Conservation (phyloP, 495 filamentous ascomycete genomes). For the Annulohypoxylon nitens region DNA sequence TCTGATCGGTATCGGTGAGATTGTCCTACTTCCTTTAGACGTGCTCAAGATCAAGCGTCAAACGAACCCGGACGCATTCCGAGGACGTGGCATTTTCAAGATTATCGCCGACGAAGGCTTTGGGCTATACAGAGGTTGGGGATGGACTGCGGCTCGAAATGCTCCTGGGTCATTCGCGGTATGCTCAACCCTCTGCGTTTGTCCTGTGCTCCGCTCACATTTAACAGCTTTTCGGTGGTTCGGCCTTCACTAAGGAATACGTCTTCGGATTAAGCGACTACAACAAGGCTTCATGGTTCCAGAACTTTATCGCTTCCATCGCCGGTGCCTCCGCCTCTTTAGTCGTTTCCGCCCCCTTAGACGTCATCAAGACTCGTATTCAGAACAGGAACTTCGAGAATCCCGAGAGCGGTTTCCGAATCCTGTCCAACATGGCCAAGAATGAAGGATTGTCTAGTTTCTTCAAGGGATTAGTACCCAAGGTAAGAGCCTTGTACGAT, state of each 20-base stretch:
- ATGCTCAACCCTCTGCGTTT: conserved; percentile 53
- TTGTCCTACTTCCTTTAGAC: conserved; percentile 93
- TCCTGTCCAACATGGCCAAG: conserved; percentile 90
- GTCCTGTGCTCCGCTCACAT: conserved; percentile 19
- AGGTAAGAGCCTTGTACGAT: conserved; percentile 59
- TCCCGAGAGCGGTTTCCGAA: conserved; percentile 92
- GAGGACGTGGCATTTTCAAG: conserved; percentile 88
- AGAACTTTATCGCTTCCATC: conserved; percentile 98
- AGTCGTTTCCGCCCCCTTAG: conserved; percentile 92
- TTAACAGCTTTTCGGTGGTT: conserved; percentile 91
- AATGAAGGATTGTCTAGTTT: conserved; percentile 87
- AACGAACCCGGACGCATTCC: conserved; percentile 98
- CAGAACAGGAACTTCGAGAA: conserved; percentile 99
- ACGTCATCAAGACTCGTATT: conserved; percentile 99
- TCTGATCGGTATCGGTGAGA: conserved; percentile 96
- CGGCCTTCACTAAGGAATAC: conserved; percentile 98
- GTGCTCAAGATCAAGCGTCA: conserved; percentile 99
- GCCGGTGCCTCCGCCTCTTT: conserved; percentile 92
- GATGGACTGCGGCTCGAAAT: conserved; percentile 97
- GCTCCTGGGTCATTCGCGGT: conserved; percentile 97
- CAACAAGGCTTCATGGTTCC: conserved; percentile 91
- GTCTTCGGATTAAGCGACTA: conserved; percentile 89
- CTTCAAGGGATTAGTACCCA: conserved; percentile 98
- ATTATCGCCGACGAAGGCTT: conserved; percentile 96
- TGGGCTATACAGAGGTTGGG: conserved; percentile 94